Evolutionary conservation across 2,329 filamentous ascomycete species (phyloP).

Genomic region (Exophiala bonariae): DNA sequence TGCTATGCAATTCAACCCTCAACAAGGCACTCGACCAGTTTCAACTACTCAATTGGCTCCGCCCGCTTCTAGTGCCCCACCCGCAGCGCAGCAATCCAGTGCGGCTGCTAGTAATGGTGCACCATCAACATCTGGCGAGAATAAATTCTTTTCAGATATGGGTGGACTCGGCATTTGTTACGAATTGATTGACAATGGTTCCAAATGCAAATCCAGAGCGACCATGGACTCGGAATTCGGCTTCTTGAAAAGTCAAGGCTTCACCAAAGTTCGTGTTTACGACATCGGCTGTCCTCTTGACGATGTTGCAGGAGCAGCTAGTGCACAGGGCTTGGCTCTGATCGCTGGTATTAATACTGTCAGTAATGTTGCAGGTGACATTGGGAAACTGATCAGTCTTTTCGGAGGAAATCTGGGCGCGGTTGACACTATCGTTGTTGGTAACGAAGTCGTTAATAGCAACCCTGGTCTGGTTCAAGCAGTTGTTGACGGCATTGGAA

Average conservation of each 20-base stretch:
- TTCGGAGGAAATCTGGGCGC: conserved; percentile 65
- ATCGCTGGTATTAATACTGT: conserved; percentile 75
- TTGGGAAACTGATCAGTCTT: conserved; percentile 61
- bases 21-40: too few species aligned
- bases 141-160: neutral
- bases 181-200: conserved; percentile 56
- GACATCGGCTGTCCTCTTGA: conserved; percentile 74
- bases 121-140: conserved; percentile 6
- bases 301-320: conserved; percentile 63
- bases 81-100: neutral
- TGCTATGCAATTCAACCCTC: too few species aligned
- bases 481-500: conserved; percentile 59
- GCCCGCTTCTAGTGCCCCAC: conserved; percentile 1
- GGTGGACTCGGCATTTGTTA: conserved; percentile 55
- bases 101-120: conserved; percentile 1
- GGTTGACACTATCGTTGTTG: conserved; percentile 72
- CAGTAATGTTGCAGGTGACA: conserved; percentile 54
- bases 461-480: conserved; percentile 53
- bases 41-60: neutral
- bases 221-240: conserved; percentile 67
- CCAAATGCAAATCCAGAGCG: conserved; percentile 65
- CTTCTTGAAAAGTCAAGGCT: conserved; percentile 53
- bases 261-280: conserved; percentile 71
- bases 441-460: conserved; percentile 77
- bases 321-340: conserved; percentile 65